Evolutionary conservation across 148 eudicot species (phyloP), one percentile per base, ranked within the genome.

Genomic region (Arctostaphylos glauca): DNA sequence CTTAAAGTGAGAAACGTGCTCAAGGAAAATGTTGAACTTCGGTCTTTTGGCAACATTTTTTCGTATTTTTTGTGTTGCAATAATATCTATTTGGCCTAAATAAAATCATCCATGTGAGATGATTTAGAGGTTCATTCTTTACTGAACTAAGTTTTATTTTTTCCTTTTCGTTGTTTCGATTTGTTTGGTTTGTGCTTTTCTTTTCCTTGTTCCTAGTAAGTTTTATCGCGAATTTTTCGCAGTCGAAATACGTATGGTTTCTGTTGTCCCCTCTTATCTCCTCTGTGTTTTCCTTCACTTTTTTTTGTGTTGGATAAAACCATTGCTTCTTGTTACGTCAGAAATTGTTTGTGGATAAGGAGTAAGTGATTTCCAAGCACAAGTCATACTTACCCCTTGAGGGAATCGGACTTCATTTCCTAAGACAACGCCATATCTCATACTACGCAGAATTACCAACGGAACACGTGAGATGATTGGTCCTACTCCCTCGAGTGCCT

Each of bases 1-100:
- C 41, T 90, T 94, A 58, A 88, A 88, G 74, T 93, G 87, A 92
- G 5, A 31, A 3, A 66, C 2, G 31, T 25, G 16, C 15, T 25
- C 71, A 10, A 66, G 71, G 1, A 66, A 66, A 38, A 10, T 66
- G 3, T 3, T 3, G 6, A 66, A 9, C 43, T 25, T 25, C 41
- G 16, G 15, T 25, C 16, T 25, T 1, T 66, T 6, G 6, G 23
- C 43, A 3, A 66, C 3, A 55, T 55, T 14, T 16, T 19, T 14
- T 55, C 19, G 15, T 55, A 55, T 16, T 31, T 31, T 31, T 31
- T 1, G 6, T 16, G 66, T 0, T 9, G 66, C n/a, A 59, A n/a
- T n/a, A n/a, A 19, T 2, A 7, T 10, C 25, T 59, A n/a, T 7
- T 59, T 19, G 66, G 25, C 25, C n/a, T n/a, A 19, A 7, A 23